Evolutionary conservation across 129 eudicot species (phyloP).

Genomic region (Helichrysum umbraculigerum): DNA sequence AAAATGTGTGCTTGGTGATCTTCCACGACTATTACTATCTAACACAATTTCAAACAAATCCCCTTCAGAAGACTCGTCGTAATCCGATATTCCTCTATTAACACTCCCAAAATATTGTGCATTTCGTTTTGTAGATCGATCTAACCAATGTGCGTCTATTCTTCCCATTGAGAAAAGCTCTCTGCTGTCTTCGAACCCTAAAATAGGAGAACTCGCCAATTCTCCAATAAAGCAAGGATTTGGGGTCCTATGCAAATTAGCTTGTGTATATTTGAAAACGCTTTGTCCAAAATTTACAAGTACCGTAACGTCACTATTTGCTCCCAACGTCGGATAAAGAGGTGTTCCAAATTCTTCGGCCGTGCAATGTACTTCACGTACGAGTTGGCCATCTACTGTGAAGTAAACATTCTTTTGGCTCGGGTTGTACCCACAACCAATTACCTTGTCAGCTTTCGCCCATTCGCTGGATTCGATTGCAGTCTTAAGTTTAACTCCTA

Average conservation of each 20-base stretch:
- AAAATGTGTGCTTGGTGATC: conserved; percentile 59
- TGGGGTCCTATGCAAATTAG: conserved; percentile 74
- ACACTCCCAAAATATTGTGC: conserved; percentile 39
- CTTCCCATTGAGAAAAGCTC: conserved; percentile 97
- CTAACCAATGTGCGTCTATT: conserved; percentile 78
- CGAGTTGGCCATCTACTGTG: conserved; percentile 67
- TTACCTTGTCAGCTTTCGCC: conserved; percentile 61
- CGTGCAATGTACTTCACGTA: conserved; percentile 76
- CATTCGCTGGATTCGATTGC: conserved; percentile 56
- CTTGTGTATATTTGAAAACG: conserved; percentile 57
- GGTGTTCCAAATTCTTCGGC: conserved; percentile 76
- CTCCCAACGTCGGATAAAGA: conserved; percentile 68
- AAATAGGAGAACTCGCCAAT: conserved; percentile 40
- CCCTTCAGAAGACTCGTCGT: conserved; percentile 69
- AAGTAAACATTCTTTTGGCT: conserved; percentile 71
- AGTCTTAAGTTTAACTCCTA: conserved; percentile 55
- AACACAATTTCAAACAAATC: conserved; percentile 88
- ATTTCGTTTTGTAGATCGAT: conserved; percentile 56
- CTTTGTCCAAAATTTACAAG: conserved; percentile 89
- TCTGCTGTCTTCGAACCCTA: conserved; percentile 76
- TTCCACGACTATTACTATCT: conserved; percentile 58
- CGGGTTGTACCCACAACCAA: conserved; percentile 94
- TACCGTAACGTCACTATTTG: conserved; percentile 47
- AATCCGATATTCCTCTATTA: conserved; percentile 46
- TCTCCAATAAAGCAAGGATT: conserved; percentile 92